These are phyloP conservation scores for Trichothecium roseum DNA, from an alignment of 2,329 filamentous ascomycete species.

Conservation along the genomic window DNA sequence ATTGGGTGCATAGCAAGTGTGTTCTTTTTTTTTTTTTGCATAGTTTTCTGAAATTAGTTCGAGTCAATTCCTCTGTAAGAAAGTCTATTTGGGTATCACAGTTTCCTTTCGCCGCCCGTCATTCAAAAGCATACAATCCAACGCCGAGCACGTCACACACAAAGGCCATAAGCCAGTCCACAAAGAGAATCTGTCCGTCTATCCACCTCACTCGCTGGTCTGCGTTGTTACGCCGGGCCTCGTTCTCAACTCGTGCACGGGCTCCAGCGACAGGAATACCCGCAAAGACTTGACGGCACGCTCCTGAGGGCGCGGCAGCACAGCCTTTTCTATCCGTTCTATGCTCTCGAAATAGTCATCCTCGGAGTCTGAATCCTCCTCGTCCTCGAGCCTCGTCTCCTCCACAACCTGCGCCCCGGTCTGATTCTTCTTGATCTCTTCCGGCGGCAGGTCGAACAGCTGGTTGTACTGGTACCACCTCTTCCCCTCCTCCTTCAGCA, in stretches of 20 bases:
- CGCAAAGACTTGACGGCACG: slow-evolving; percentile 44
- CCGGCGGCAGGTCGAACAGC: slow-evolving; percentile 35
- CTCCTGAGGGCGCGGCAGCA: slow-evolving; percentile 33
- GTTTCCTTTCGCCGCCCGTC: no score
- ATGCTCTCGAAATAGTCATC: slow-evolving; percentile 45
- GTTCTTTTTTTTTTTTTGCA: no score
- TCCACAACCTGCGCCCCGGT: slow-evolving; percentile 23
- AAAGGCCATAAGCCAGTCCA: no score
- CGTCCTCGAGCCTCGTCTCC: slow-evolving; percentile 28
- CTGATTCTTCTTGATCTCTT: slow-evolving; percentile 15
- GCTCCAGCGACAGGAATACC: slow-evolving; percentile 44
- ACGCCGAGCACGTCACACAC: no score
- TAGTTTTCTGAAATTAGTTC: no score
- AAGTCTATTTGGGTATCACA: no score
- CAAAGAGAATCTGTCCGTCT: no score
- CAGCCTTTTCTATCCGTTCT: slow-evolving; percentile 45
- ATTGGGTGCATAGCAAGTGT: no score
- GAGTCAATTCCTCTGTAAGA: no score
- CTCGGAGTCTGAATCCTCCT: slow-evolving; percentile 14
- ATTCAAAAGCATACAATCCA: no score
- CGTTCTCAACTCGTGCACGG: slow-evolving; percentile 44
- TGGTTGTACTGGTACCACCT: slow-evolving; percentile 48
- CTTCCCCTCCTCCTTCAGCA: slow-evolving; percentile 35
- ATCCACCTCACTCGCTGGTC: slow-evolving; percentile 22
- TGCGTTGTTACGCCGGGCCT: slow-evolving; percentile 37